Percentiles rank a stretch among this genome's conserved stretches.
phyloP scores from a whole-genome alignment of 2,329 filamentous ascomycete species.

The Curvularia sp. region DNA sequence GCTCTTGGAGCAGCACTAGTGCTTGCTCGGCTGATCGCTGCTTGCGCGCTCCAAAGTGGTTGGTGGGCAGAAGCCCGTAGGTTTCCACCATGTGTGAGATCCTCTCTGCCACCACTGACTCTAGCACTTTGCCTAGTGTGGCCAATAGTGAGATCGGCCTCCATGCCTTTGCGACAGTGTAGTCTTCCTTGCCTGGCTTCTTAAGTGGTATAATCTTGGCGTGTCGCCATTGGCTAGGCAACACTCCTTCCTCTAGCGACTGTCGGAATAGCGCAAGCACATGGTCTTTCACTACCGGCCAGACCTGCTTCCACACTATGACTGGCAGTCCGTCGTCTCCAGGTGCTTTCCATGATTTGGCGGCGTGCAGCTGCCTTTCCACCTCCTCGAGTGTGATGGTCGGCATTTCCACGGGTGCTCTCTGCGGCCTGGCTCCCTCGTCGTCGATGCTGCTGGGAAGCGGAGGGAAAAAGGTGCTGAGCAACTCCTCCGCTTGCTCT shows the following conservation, averaged over 20 bases:
- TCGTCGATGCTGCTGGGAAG: conserved; percentile 14
- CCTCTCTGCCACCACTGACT: conserved; percentile 34
- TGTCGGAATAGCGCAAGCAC: conserved; percentile 21
- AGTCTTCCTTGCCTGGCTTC: conserved; percentile 18
- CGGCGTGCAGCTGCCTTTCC: conserved; percentile 15
- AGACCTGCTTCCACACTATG: conserved; percentile 22
- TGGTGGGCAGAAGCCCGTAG: conserved; percentile 44
- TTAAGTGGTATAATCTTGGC: conserved; percentile 18
- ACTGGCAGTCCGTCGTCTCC: conserved; percentile 17
- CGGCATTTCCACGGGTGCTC: conserved; percentile 12
- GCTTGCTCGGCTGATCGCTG: conserved; percentile 47
- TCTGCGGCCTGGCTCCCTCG: conserved; percentile 15
- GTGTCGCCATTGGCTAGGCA: conserved; percentile 19
- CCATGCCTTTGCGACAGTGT: conserved; percentile 26
- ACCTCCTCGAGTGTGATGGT: too few species aligned
- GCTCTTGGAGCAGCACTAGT: conserved; percentile 24
- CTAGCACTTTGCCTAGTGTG: conserved; percentile 30
- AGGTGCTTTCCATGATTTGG: conserved; percentile 21
- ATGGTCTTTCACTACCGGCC: conserved; percentile 21
- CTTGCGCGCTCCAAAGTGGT: conserved; percentile 50
- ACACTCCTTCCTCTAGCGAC: conserved; percentile 19
- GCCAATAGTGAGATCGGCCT: conserved; percentile 36
- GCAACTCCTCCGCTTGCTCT: conserved; percentile 16
- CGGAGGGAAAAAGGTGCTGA: conserved; percentile 16
- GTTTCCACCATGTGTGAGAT: conserved; percentile 38